Evolutionary conservation across 225 moss, liverwort and hornwort genomes (phyloP).

Genomic region (Physcomitrellopsis africana): DNA sequence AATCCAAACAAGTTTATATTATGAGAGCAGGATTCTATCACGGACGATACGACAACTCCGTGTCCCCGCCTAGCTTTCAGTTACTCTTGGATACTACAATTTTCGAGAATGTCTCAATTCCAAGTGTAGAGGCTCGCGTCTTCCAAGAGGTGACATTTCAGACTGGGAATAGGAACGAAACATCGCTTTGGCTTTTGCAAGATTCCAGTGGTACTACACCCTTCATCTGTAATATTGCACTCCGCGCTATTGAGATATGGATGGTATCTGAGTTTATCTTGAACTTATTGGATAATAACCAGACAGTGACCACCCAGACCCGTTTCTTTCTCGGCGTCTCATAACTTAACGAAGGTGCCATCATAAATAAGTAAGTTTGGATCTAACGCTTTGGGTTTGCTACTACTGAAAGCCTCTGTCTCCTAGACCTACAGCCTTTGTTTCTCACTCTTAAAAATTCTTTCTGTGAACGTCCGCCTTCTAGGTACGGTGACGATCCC

Average conservation of each 20-base stretch:
- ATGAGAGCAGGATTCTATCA: slow-evolving; percentile 23
- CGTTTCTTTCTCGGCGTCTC: background rate
- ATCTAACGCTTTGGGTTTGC: background rate
- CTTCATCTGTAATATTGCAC: slow-evolving; percentile 26
- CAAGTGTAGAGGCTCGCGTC: too few species aligned
- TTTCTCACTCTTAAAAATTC: too few species aligned
- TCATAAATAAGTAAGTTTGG: background rate
- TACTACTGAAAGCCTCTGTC: background rate
- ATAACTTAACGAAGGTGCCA: too few species aligned
- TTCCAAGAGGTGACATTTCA: slow-evolving; percentile 29
- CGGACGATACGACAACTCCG: slow-evolving; percentile 3
- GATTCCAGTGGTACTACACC: slow-evolving; percentile 25
- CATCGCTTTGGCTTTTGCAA: slow-evolving; percentile 24
- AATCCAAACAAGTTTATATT: slow-evolving; percentile 7
- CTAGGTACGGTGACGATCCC: background rate
- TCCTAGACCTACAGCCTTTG: background rate
- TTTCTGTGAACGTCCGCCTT: background rate
- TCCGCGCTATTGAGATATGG: background rate
- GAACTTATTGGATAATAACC: background rate
- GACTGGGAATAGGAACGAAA: slow-evolving; percentile 2
- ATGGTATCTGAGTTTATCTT: background rate
- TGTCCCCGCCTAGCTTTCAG: background rate
- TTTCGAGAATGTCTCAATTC: slow-evolving; percentile 23
- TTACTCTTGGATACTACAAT: slow-evolving; percentile 26
- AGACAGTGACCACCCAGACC: slow-evolving; percentile 22